A percentile compares a stretch with the other conserved stretches of the same genome.
phyloP scores from a whole-genome alignment of 495 filamentous ascomycete genomes.

The Xanthoparmelia taractica region DNA sequence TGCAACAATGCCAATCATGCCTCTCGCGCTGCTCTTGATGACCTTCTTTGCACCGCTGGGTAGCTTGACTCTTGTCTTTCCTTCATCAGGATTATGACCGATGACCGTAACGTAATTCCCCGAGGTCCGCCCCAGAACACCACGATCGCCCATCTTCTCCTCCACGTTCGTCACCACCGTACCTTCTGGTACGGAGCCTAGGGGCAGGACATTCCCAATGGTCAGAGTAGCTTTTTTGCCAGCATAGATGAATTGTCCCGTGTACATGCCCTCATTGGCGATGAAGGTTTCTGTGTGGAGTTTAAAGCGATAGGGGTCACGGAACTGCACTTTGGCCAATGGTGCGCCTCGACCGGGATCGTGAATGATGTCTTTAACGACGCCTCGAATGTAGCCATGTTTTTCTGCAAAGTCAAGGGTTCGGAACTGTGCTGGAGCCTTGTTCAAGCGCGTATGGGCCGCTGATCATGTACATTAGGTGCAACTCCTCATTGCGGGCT shows the following conservation, averaged over 20 bases:
- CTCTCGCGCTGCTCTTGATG: slow-evolving; percentile 77
- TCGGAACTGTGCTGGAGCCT: slow-evolving; percentile 87
- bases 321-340: slow-evolving; percentile 92
- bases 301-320: slow-evolving; percentile 85
- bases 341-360: slow-evolving; percentile 97
- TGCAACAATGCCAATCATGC: slow-evolving; percentile 99
- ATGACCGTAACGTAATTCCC: slow-evolving; percentile 99
- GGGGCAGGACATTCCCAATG: slow-evolving; percentile 93
- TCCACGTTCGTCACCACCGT: slow-evolving; percentile 98
- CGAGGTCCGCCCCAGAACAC: slow-evolving; percentile 88
- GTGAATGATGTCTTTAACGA: slow-evolving; percentile 99
- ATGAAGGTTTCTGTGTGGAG: slow-evolving; percentile 94
- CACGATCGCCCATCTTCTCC: slow-evolving; percentile 97
- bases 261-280: slow-evolving; percentile 99
- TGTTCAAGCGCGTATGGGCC: slow-evolving; percentile 86
- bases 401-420: slow-evolving; percentile 90
- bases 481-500: slow-evolving; percentile 14
- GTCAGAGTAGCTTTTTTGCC: slow-evolving; percentile 95
- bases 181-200: slow-evolving; percentile 91
- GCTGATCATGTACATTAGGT: slow-evolving; percentile 45
- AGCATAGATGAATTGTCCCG: slow-evolving; percentile 99
- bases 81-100: slow-evolving; percentile 97
- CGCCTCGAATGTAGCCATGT: slow-evolving; percentile 92
- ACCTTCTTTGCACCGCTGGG: slow-evolving; percentile 99
- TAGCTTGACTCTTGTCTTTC: slow-evolving; percentile 99